Evolutionary conservation across 2,329 filamentous ascomycete genomes (phyloP), one percentile per base, ranked within the genome.

Genomic region (Hypoxylon sp.): DNA sequence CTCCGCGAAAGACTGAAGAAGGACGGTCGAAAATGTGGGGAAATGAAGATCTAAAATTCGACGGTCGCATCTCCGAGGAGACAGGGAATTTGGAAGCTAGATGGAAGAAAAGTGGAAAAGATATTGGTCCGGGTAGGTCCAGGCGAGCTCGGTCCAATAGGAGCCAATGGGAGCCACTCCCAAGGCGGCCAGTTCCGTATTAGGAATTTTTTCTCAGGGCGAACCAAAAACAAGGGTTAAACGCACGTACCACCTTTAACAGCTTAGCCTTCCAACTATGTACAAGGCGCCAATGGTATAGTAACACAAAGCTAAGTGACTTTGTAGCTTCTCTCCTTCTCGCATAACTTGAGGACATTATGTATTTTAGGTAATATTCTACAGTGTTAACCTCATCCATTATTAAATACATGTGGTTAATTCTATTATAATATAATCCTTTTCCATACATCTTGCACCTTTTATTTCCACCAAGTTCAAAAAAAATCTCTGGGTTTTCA

Each of bases 11-110:
- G 28, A 60, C 30, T 50, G 49, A 60, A 57, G 36, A 60, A 21
- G 60, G 36, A 65, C 48, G 43, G 61, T 59, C 32, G 45, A 62
- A 60, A 63, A 60, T 71, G 63, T 68, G 66, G 66, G 53, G 66
- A 64, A 67, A 43, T 45, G 63, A 63, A 68, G 61, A 66, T 69
- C 66, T 43, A 62, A 68, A 62, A 69, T 53, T 64, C 45, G 53
- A 63, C 52, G 65, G 68, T 59, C 58, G 65, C 73, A 76, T 76
- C 74, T 76, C 74, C 74, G 73, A 76, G 74, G 68, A 69, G 60
- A 56, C 43, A 53, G 36, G 60, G 63, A 53, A 53, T 59, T 23
- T 60, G 45, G 62, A 61, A 63, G 60, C 61, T 60, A 53, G 46
- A 53, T 60, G 45, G 52, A 64, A 61, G 43, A 60, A 59, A 51